Percentiles rank a stretch among this genome's conserved stretches.
Conservation (phyloP, 2,329 filamentous ascomycete genomes). For the Alternaria viburni region DNA sequence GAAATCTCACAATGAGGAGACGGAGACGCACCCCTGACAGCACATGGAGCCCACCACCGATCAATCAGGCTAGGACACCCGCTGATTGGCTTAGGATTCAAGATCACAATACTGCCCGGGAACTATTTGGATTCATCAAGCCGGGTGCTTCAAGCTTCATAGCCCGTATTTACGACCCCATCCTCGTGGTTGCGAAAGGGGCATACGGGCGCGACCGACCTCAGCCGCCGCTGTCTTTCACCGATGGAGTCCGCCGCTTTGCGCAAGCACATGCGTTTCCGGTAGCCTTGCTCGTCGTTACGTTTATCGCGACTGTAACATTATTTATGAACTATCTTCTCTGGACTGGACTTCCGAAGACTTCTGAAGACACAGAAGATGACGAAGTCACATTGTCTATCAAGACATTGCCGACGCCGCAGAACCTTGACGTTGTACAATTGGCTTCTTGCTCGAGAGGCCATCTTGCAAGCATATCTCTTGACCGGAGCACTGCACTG, state of each 20-base stretch:
- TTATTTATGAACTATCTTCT: slow-evolving; percentile 77
- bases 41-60: slow-evolving; percentile 56
- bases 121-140: slow-evolving; percentile 78
- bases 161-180: slow-evolving; percentile 75
- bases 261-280: slow-evolving; percentile 71
- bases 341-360: slow-evolving; percentile 64
- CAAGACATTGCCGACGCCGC: slow-evolving; percentile 66
- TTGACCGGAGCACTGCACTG: slow-evolving; percentile 72
- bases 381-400: slow-evolving; percentile 64
- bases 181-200: slow-evolving; percentile 73
- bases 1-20: slow-evolving; percentile 30
- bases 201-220: slow-evolving; percentile 68
- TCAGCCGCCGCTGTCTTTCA: slow-evolving; percentile 56
- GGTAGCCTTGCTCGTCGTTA: slow-evolving; percentile 68
- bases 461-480: slow-evolving; percentile 70
- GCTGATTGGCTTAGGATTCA: slow-evolving; percentile 78
- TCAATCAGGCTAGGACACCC: slow-evolving; percentile 78
- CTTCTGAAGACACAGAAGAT: slow-evolving; percentile 54
- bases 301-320: slow-evolving; percentile 68
- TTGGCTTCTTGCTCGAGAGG: slow-evolving; percentile 68
- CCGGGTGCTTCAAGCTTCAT: slow-evolving; percentile 74
- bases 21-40: slow-evolving; percentile 19
- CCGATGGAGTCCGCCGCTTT: slow-evolving; percentile 58
- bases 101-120: slow-evolving; percentile 77
- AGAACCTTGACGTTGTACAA: slow-evolving; percentile 72